Conservation (phyloP, 805 yeast species). For the Candida ulmi region DNA sequence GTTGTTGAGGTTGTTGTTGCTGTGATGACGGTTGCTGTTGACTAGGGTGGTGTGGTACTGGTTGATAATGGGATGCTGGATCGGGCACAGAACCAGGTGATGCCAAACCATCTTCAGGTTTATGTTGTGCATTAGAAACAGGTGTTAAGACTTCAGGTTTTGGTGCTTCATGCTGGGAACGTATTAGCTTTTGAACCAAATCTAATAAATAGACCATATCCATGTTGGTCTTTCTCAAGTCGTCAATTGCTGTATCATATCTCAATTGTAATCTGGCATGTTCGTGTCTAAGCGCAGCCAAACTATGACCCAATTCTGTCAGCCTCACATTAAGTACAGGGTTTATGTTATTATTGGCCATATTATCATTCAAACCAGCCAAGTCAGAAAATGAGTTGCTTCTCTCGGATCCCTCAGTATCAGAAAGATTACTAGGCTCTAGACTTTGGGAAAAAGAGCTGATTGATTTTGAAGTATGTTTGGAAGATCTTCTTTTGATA, state of each 20-base stretch:
- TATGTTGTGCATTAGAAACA: constrained; percentile 7
- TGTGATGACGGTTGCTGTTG: no score
- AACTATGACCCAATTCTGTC: constrained; percentile 34
- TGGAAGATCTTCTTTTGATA: constrained; percentile 72
- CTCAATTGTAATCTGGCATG: constrained; percentile 36
- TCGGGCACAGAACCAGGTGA: constrained; percentile 16
- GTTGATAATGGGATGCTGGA: no score
- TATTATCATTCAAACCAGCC: constrained; percentile 1
- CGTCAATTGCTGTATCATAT: constrained; percentile 43
- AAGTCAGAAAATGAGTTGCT: constrained; percentile 14
- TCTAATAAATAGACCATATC: constrained; percentile 52
- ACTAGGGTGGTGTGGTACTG: no score
- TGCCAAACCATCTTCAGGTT: constrained; percentile 9
- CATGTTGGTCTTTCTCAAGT: constrained; percentile 41
- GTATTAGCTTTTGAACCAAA: constrained; percentile 29
- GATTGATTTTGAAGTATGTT: constrained; percentile 21
- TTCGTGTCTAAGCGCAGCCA: constrained; percentile 35
- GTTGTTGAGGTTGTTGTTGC: not conserved
- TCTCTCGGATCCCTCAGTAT: constrained; percentile 18
- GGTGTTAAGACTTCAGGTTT: constrained; percentile 5
- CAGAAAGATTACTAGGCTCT: constrained; percentile 9
- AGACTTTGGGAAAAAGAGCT: constrained; percentile 11
- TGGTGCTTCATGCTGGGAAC: constrained; percentile 9
- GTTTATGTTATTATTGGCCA: constrained; percentile 7
- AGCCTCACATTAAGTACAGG: constrained; percentile 21